These are phyloP conservation scores for Phytopythium kandeliae DNA, from an alignment of 352 stramenopile species.

Conservation along the genomic window DNA sequence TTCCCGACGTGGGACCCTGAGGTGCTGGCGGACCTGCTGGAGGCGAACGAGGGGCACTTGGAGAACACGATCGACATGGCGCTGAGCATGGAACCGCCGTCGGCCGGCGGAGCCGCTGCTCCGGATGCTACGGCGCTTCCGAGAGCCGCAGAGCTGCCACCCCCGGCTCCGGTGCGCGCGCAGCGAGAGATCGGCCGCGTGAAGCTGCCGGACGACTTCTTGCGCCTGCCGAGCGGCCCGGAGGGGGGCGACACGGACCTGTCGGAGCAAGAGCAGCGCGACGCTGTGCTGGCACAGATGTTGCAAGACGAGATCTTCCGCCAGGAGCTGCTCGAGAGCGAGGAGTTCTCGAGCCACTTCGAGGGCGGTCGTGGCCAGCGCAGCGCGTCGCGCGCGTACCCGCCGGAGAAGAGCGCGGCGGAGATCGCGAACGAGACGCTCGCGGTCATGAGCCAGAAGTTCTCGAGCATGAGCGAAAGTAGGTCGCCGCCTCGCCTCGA, in stretches of 20 bases:
- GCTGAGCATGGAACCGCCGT: slow-evolving; percentile 58
- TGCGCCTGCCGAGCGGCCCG: slow-evolving; percentile 40
- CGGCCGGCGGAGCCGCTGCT: neutral
- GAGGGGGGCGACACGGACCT: slow-evolving; percentile 11
- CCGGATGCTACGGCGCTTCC: slow-evolving; percentile 7
- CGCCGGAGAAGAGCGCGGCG: slow-evolving; percentile 53
- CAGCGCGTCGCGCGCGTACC: slow-evolving; percentile 12
- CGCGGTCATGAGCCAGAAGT: slow-evolving; percentile 55
- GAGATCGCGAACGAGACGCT: slow-evolving; percentile 78
- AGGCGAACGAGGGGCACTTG: slow-evolving; percentile 58
- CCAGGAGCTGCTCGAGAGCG: slow-evolving; percentile 55
- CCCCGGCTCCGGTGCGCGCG: slow-evolving; percentile 11
- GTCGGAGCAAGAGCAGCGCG: slow-evolving; percentile 64
- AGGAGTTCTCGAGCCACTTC: slow-evolving; percentile 78
- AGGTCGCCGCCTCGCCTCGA: neutral
- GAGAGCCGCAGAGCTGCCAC: slow-evolving; percentile 7
- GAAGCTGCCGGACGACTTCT: slow-evolving; percentile 63
- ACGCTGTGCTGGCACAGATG: slow-evolving; percentile 71
- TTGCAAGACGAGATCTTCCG: slow-evolving; percentile 83
- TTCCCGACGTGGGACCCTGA: slow-evolving; percentile 71
- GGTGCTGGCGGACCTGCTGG: slow-evolving; percentile 53
- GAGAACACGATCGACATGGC: slow-evolving; percentile 73
- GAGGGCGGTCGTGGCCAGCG: slow-evolving; percentile 17
- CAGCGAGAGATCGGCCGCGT: slow-evolving; percentile 17
- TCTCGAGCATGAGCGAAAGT: slow-evolving; percentile 79